A percentile compares a stretch with the other conserved stretches of the same genome.
phyloP scores from a whole-genome alignment of 192 early-diverging fungal species.

The Coemansia sp. region DNA sequence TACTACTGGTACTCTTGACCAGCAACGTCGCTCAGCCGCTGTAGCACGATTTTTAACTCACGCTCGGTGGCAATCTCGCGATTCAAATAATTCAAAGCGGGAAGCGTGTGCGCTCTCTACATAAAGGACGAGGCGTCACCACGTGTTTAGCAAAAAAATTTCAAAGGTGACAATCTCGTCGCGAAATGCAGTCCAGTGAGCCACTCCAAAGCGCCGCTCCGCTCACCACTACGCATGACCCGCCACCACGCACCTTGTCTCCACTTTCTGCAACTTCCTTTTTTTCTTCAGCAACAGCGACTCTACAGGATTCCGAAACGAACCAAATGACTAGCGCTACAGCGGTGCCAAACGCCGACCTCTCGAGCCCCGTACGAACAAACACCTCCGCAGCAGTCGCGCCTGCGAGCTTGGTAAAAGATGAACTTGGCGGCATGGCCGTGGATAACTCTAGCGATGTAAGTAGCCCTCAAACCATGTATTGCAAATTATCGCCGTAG shows the following conservation, averaged over 20 bases:
- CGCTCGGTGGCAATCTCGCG: background rate
- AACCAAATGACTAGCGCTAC: background rate
- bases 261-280: background rate
- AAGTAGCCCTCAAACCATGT: constrained; percentile 1
- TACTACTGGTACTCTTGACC: background rate
- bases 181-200: constrained; percentile 20
- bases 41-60: background rate
- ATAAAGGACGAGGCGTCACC: background rate
- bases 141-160: background rate
- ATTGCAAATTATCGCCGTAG: background rate
- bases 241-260: background rate
- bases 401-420: constrained; percentile 10
- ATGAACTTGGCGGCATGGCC: constrained; percentile 21
- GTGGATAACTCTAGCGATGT: constrained; percentile 52
- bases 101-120: background rate
- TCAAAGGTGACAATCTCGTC: background rate
- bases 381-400: constrained; percentile 11
- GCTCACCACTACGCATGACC: constrained; percentile 2
- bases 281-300: background rate
- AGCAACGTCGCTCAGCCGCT: background rate
- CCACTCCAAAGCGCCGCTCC: constrained; percentile 10
- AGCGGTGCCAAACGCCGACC: background rate
- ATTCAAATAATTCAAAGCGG: background rate
- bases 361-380: constrained; percentile 4
- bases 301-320: background rate